Percentiles rank a stretch among this genome's conserved stretches.
Evolutionary conservation across 352 stramenopile species (phyloP).

Genomic region (Phytophthora syringae): DNA sequence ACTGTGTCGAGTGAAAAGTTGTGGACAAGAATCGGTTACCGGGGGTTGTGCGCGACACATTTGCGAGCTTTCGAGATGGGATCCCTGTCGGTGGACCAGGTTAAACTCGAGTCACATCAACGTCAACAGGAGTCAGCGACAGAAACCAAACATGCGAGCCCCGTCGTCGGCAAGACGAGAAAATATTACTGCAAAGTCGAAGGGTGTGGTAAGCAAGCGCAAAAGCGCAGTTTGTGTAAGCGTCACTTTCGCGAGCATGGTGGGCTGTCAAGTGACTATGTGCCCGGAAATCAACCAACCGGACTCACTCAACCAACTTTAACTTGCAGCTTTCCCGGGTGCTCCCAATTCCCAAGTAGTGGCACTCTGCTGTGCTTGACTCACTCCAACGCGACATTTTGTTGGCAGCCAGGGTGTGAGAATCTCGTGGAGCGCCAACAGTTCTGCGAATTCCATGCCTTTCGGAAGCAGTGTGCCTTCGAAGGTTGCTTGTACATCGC

Average conservation of each 20-base stretch:
- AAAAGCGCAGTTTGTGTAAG: slow-evolving; percentile 69
- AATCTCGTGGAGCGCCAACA: slow-evolving; percentile 56
- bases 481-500: slow-evolving; percentile 58
- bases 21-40: slow-evolving; percentile 24
- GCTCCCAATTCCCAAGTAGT: slow-evolving; percentile 34
- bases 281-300: slow-evolving; percentile 2
- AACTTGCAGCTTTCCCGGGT: slow-evolving; percentile 54
- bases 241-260: slow-evolving; percentile 61
- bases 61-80: slow-evolving; percentile 57
- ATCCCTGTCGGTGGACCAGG: slow-evolving; percentile 62
- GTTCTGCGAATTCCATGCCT: slow-evolving; percentile 68
- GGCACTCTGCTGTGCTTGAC: slow-evolving; percentile 48
- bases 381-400: slow-evolving; percentile 63
- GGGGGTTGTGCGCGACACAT: slow-evolving; percentile 58
- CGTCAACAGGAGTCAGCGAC: slow-evolving; percentile 28
- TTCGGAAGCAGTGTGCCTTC: slow-evolving; percentile 60
- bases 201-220: slow-evolving; percentile 66
- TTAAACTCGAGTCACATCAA: slow-evolving; percentile 56
- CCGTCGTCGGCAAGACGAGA: slow-evolving; percentile 40
- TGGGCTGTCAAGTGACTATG: slow-evolving; percentile 4
- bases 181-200: slow-evolving; percentile 78
- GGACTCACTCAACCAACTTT: slow-evolving; percentile 6
- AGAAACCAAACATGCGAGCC: slow-evolving; percentile 25
- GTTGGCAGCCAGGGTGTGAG: slow-evolving; percentile 66
- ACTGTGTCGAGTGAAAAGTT: slow-evolving; percentile 58